Evolutionary conservation across 148 eudicot genomes (phyloP).

Genomic region (Dianthus caryophyllus): DNA sequence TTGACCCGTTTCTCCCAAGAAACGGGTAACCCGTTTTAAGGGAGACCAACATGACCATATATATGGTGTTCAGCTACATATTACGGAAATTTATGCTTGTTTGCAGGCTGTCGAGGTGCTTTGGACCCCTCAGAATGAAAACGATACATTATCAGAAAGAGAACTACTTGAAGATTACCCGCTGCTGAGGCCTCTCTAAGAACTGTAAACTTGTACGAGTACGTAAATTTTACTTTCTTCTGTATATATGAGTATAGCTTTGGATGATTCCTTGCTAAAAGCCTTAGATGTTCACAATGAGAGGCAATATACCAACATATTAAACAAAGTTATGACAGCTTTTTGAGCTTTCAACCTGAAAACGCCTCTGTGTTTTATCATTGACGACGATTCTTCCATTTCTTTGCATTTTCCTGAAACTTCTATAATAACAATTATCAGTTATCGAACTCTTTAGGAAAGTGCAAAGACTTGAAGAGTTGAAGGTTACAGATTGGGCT

Average conservation of each 20-base stretch:
- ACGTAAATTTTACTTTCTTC: not conserved
- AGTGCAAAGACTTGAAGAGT: too few species aligned
- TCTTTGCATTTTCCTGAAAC: too few species aligned
- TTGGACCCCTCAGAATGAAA: constrained; percentile 80
- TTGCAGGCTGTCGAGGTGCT: constrained; percentile 79
- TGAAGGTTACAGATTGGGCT: too few species aligned
- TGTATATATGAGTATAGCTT: constrained; percentile 11
- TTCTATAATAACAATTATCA: too few species aligned
- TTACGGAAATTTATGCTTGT: not conserved
- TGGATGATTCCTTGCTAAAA: not conserved
- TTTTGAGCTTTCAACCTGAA: not conserved
- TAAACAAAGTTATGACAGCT: not conserved
- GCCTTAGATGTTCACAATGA: not conserved
- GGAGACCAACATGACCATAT: not conserved
- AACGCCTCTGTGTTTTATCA: not conserved
- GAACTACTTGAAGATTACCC: constrained; percentile 78
- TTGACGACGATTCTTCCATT: not conserved
- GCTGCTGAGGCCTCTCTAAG: constrained; percentile 57
- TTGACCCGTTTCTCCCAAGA: too few species aligned
- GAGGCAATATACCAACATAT: constrained; percentile 3
- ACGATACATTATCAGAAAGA: constrained; percentile 65
- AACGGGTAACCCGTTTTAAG: too few species aligned
- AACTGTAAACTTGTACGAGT: too few species aligned
- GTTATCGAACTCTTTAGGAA: too few species aligned
- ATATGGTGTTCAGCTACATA: too few species aligned